Evolutionary conservation across 352 stramenopile genomes (phyloP), one percentile per base, ranked within the genome.

Genomic region (Peronosclerospora sorghi): DNA sequence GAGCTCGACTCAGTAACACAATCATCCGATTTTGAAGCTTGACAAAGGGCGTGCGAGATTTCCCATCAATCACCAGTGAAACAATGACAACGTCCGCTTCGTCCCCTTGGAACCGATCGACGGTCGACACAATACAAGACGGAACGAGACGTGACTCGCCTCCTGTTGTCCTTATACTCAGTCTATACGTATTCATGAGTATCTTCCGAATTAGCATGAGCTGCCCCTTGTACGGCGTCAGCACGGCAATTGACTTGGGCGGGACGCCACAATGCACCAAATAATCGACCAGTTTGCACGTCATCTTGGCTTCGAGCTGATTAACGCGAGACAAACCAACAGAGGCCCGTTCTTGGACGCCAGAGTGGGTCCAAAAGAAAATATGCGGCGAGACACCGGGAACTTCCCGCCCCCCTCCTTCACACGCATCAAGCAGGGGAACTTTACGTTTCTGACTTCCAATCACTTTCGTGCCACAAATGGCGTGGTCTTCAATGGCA

Each of bases 161-260:
- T 13, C 51, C 50, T 40, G 54, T 59, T 20, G 51, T 52, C 28
- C 49, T 55, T n/a, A 37, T 64, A 23, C 43, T 47, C 1, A 77
- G 34, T 6, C 52, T 41, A 14, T 72, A 73, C 2, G 26, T 58
- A 21, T 32, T 44, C 60, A 89, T 78, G 1, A 95, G 20, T 15
- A 74, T 59, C 14, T 87, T 82, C 10, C 81, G 59, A 41, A 95
- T 84, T 5, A 86, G 42, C 77, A 93, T 86, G 2, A 95, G 43
- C 44, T 94, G 83, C 0, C 81, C 83, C 43, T 94, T 93, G 61
- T 94, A 95, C 5, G 81, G 83, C 15, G 83, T 94, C n/a, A 95
- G 55, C 24, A 95, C 81, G 4, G 79, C 80, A 30, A 95, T 92
- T 0, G 65, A 89, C 29, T 63, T 61, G 15, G 62, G 49, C 2